Percentiles rank a stretch among this genome's conserved stretches.
Conservation (phyloP, 768 basidiomycete species). For the Pisolithus marmoratus region DNA sequence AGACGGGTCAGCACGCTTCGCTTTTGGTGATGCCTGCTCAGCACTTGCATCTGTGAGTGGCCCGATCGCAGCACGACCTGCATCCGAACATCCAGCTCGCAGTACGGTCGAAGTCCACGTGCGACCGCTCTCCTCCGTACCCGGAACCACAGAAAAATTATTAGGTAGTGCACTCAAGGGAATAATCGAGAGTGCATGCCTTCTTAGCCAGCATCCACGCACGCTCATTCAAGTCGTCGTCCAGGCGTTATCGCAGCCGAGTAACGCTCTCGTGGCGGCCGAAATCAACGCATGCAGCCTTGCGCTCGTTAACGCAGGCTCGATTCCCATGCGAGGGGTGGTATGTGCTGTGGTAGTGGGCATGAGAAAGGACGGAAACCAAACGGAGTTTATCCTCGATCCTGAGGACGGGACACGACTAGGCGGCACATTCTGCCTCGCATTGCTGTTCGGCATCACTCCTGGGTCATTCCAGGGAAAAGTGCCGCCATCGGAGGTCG, state of each 20-base stretch:
- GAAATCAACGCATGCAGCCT: conserved; percentile 67
- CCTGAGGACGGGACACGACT: conserved; percentile 39
- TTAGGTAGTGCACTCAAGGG: conserved; percentile 49
- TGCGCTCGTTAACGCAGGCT: conserved; percentile 63
- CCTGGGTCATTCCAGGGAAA: background rate
- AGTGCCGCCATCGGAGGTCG: conserved; percentile 22
- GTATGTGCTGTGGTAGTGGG: conserved; percentile 64
- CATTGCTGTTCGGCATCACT: conserved; percentile 47
- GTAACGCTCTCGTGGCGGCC: conserved; percentile 49
- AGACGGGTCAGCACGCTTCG: conserved; percentile 74
- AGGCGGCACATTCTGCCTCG: conserved; percentile 57
- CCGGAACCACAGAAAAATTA: conserved; percentile 65
- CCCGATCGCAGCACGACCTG: conserved; percentile 70
- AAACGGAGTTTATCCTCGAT: conserved; percentile 41
- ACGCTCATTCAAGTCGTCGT: conserved; percentile 75
- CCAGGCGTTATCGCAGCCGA: conserved; percentile 43
- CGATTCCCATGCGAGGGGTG: conserved; percentile 71
- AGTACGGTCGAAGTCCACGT: conserved; percentile 72
- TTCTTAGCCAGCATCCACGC: conserved; percentile 66
- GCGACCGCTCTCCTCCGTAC: conserved; percentile 62
- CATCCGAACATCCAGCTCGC: conserved; percentile 63
- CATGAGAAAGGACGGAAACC: conserved; percentile 13
- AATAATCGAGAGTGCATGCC: conserved; percentile 53
- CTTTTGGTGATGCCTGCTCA: conserved; percentile 10
- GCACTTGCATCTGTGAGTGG: conserved; percentile 74